phyloP scores from a whole-genome alignment of 108 stramenopile genomes.

The Fragilaria crotonensis region DNA sequence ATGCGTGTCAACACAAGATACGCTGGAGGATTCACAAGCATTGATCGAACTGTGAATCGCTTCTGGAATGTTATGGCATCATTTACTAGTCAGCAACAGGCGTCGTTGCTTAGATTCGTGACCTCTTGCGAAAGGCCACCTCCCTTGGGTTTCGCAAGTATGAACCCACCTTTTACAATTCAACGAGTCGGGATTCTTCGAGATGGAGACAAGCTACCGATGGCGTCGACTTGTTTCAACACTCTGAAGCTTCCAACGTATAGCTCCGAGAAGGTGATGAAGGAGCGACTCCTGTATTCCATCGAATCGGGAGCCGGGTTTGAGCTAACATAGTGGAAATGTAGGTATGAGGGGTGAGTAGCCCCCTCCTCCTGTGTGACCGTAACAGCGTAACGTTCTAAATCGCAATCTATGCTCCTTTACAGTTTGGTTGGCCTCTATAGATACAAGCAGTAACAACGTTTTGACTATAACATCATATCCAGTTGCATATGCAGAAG shows the following conservation, averaged over 20 bases:
- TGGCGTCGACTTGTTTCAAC: constrained; percentile 98
- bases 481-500: too few relatives aligned
- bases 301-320: constrained; percentile 90
- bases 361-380: too few relatives aligned
- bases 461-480: too few relatives aligned
- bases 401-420: too few relatives aligned
- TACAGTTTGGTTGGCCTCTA: too few relatives aligned
- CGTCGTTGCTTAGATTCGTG: constrained; percentile 90
- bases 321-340: too few relatives aligned
- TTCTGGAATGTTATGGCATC: constrained; percentile 89
- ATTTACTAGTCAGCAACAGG: constrained; percentile 74
- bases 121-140: constrained; percentile 96
- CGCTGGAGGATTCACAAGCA: constrained; percentile 80
- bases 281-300: constrained; percentile 69
- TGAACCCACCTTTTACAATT: constrained; percentile 96
- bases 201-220: constrained; percentile 87
- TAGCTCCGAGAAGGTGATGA: constrained; percentile 86
- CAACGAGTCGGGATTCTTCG: constrained; percentile 83
- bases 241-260: constrained; percentile 97
- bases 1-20: constrained; percentile 84
- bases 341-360: too few relatives aligned
- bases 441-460: too few relatives aligned
- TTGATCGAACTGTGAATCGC: constrained; percentile 72
- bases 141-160: constrained; percentile 89
- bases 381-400: too few relatives aligned